Evolutionary conservation across 2,329 filamentous ascomycete genomes (phyloP), one percentile per base, ranked within the genome.

Genomic region (Colletotrichum sp.): DNA sequence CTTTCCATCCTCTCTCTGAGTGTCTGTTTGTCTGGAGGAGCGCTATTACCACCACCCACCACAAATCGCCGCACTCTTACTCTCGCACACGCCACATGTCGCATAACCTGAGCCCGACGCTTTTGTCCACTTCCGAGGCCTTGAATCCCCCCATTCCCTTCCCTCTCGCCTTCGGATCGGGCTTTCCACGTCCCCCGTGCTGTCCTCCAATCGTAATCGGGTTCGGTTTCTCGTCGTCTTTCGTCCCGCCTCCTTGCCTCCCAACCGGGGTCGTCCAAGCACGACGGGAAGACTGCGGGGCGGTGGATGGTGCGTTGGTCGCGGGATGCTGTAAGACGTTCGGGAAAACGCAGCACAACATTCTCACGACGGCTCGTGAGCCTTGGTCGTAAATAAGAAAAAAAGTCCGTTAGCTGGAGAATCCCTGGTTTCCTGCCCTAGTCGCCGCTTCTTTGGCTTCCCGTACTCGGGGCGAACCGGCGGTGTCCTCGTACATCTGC

Each of bases 201-300:
- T 59, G 12, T 48, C 8, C 24, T 21, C 55, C 57, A 71, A 24
- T 48, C 73, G 70, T 75, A 75, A 39, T 73, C 73, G 73, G 24
- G 59, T 75, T 75, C 73, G 73, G 63, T n/a, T 73, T 34, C 24
- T 43, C 36, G n/a, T 21, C 21, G 28, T 34, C 26, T 18, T 21
- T 21, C 26, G 48, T 64, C 36, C 39, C 30, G 61, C 55, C 34
- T 64, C 36, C 16, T 39, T 34, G 30, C 39, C 30, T 24, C n/a
- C 26, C 21, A 21, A 72, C 63, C 21, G 16, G 59, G 48, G 21
- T 72, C 52, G 55, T 59, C 39, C 69, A 59, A 43, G 55, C 64
- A 57, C 55, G 13, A 34, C 24, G 26, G 18, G 24, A 39, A 28
- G 24, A 52, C 24, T 60, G 43, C 39, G 32, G 36, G 34, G 57